These are phyloP conservation scores for Lactarius evosmus DNA, from an alignment of 768 basidiomycete genomes.

Conservation along the genomic window DNA sequence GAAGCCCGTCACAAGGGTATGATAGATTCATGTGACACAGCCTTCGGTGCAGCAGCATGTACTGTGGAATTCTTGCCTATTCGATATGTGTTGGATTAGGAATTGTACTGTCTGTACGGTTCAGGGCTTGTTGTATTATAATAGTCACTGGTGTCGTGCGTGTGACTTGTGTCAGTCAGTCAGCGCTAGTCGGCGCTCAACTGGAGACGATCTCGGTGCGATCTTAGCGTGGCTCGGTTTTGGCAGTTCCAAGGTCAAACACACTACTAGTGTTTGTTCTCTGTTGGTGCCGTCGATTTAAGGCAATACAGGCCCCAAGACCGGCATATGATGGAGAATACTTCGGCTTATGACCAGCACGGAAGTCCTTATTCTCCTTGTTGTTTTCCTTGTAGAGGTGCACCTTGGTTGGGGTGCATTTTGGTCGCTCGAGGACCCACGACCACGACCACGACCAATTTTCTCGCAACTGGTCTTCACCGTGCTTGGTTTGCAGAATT, in stretches of 20 bases:
- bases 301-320: conserved; percentile 37
- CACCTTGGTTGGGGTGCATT: conserved; percentile 6
- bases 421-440: not conserved
- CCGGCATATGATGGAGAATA: conserved; percentile 55
- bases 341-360: conserved; percentile 66
- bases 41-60: not conserved
- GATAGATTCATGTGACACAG: conserved; percentile 21
- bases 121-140: not conserved
- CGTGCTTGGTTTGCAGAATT: conserved; percentile 58
- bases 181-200: not conserved
- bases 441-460: not conserved
- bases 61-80: not conserved
- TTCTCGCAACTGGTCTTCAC: not conserved
- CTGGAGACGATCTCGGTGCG: not conserved
- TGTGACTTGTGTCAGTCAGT: not conserved
- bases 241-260: not conserved
- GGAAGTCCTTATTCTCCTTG: conserved; percentile 68
- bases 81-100: not conserved
- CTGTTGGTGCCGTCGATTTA: conserved; percentile 23
- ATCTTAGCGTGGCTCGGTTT: not conserved
- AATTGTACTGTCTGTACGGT: not conserved
- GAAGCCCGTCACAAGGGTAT: conserved; percentile 19
- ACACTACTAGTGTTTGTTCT: not conserved
- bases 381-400: conserved; percentile 72
- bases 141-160: not conserved